A percentile compares a stretch with the other conserved stretches of the same genome.
These are phyloP conservation scores for Roridomyces roridus DNA, from an alignment of 768 basidiomycete species.

Conservation along the genomic window DNA sequence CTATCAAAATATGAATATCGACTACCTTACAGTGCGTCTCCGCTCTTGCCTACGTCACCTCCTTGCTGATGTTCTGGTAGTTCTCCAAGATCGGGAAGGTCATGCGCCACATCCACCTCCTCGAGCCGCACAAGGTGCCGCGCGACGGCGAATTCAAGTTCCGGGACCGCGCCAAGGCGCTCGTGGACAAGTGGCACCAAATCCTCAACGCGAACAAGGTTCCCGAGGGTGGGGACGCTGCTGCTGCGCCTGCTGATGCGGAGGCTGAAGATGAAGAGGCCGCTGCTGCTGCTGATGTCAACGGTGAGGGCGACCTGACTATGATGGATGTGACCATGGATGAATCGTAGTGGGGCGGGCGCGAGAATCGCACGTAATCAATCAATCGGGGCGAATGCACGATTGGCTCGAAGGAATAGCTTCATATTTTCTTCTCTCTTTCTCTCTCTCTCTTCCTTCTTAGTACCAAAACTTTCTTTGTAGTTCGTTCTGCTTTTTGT, in stretches of 20 bases:
- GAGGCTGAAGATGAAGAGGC: not conserved
- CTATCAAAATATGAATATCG: slow-evolving; percentile 79
- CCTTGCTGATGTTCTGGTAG: slow-evolving; percentile 40
- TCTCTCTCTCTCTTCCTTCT: too few relatives aligned
- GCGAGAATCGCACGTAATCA: too few relatives aligned
- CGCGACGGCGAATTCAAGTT: slow-evolving; percentile 70
- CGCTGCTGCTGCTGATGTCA: not conserved
- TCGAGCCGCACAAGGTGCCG: slow-evolving; percentile 62
- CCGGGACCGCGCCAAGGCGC: slow-evolving; percentile 67
- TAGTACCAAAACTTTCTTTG: too few relatives aligned
- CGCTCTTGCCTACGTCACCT: not conserved
- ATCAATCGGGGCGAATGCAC: too few relatives aligned
- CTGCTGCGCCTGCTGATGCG: not conserved
- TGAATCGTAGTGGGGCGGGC: not conserved
- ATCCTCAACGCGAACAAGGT: slow-evolving; percentile 46
- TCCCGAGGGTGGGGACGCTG: slow-evolving; percentile 30
- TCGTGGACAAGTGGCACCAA: slow-evolving; percentile 75
- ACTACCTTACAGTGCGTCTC: slow-evolving; percentile 60
- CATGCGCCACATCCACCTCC: slow-evolving; percentile 82
- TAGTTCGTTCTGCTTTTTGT: too few relatives aligned
- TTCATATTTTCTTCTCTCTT: too few relatives aligned
- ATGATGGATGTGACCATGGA: slow-evolving; percentile 15
- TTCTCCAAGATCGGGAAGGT: slow-evolving; percentile 87
- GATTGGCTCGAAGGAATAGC: too few relatives aligned
- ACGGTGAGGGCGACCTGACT: slow-evolving; percentile 14